Evolutionary conservation across 345 rosid genomes (phyloP).

Genomic region (Salix brachista): DNA sequence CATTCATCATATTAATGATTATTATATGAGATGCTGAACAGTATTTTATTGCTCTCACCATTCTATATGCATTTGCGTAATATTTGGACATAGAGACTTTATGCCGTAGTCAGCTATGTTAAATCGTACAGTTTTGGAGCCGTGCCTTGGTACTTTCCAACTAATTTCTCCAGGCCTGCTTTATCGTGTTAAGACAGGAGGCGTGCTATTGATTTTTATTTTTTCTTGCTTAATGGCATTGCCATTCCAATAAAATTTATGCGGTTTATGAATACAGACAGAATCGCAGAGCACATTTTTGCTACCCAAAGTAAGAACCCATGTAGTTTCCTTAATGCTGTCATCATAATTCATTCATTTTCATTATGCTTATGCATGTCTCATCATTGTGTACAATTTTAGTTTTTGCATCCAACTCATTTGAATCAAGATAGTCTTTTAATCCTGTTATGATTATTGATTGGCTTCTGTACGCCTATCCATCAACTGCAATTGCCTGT

Average conservation of each 20-base stretch:
- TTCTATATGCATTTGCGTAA: not conserved
- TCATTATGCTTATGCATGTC: not conserved
- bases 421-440: not conserved
- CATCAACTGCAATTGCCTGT: not conserved
- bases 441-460: not conserved
- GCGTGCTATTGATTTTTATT: not conserved
- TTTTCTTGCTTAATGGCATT: not conserved
- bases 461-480: not conserved
- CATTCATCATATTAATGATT: not conserved
- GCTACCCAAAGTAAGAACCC: not conserved
- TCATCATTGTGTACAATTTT: not conserved
- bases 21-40: not conserved
- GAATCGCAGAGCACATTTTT: not conserved
- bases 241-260: not conserved
- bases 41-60: not conserved
- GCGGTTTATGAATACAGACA: not conserved
- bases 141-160: not conserved
- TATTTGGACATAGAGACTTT: not conserved
- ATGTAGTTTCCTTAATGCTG: not conserved
- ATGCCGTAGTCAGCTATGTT: not conserved
- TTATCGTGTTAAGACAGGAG: not conserved
- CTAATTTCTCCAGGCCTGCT: not conserved
- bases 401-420: not conserved
- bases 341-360: not conserved
- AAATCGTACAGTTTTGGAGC: not conserved